phyloP scores from a whole-genome alignment of 176 grass and related monocot species.

The Oryza nivara region DNA sequence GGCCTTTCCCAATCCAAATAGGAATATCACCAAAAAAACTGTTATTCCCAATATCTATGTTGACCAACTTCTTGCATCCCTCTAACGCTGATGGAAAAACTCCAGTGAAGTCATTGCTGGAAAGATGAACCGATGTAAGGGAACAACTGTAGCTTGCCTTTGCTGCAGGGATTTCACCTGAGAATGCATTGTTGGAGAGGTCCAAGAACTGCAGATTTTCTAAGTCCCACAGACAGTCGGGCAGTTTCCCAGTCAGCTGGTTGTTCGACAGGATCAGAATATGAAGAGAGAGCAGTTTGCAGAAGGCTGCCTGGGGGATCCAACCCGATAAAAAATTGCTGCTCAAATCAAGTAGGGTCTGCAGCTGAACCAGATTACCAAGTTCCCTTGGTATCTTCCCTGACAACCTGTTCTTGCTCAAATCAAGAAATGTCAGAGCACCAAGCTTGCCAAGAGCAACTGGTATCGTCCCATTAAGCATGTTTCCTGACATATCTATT shows the following conservation, averaged over 20 bases:
- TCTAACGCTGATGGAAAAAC: constrained; percentile 37
- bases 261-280: too few relatives aligned
- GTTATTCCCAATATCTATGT: constrained; percentile 63
- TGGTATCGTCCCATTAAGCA: constrained; percentile 50
- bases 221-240: too few relatives aligned
- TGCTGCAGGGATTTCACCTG: constrained; percentile 47
- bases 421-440: constrained; percentile 56
- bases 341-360: constrained; percentile 86
- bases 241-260: too few relatives aligned
- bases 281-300: too few relatives aligned
- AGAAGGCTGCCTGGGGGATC: too few relatives aligned
- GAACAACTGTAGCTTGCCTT: constrained; percentile 21
- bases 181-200: constrained; percentile 60
- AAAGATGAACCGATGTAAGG: constrained; percentile 65
- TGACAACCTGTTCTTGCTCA: constrained; percentile 71
- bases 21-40: constrained; percentile 59
- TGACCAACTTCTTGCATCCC: constrained; percentile 24
- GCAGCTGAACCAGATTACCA: constrained; percentile 63
- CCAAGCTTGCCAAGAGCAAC: constrained; percentile 40
- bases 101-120: constrained; percentile 52
- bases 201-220: neutral
- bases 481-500: constrained; percentile 77
- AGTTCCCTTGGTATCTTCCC: constrained; percentile 74
- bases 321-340: constrained; percentile 69
- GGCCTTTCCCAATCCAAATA: constrained; percentile 45